phyloP scores from a whole-genome alignment of 495 filamentous ascomycete genomes.

The Bombardia bombarda region DNA sequence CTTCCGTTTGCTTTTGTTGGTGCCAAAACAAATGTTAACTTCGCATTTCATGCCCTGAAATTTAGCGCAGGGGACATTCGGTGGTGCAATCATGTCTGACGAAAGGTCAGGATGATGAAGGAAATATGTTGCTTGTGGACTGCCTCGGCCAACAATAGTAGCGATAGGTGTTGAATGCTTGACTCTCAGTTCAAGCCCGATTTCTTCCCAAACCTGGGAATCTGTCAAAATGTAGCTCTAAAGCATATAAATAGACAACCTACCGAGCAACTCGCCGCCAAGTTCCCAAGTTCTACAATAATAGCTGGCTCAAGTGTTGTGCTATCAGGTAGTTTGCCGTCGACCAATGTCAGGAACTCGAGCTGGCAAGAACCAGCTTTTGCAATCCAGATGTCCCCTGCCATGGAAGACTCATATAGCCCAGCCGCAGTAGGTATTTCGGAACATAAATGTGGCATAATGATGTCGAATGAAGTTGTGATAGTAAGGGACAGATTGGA shows the following conservation, averaged over 20 bases:
- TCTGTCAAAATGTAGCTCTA: too few species aligned
- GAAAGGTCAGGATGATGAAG: constrained; percentile 21
- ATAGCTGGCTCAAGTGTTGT: background rate
- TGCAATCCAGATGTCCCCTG: constrained; percentile 18
- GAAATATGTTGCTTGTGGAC: constrained; percentile 12
- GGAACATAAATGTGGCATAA: background rate
- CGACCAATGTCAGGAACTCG: constrained; percentile 12
- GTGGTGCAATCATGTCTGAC: constrained; percentile 13
- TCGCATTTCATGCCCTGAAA: constrained; percentile 25
- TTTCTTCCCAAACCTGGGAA: constrained; percentile 21
- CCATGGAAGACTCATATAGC: constrained; percentile 5
- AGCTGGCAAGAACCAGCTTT: constrained; percentile 21
- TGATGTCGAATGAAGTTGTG: constrained; percentile 10
- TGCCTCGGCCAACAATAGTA: too few species aligned
- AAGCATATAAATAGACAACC: background rate
- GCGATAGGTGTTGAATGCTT: too few species aligned
- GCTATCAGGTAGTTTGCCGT: constrained; percentile 4
- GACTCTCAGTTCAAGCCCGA: constrained; percentile 15
- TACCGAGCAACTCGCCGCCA: constrained; percentile 14
- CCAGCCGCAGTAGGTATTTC: constrained; percentile 5
- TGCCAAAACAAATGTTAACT: constrained; percentile 5
- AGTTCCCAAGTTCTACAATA: background rate
- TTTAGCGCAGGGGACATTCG: constrained; percentile 18
- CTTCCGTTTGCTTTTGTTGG: background rate
- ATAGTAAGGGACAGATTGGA: constrained; percentile 12